Percentiles rank a stretch among this genome's conserved stretches.
These are phyloP conservation scores for Arthroderma uncinatum DNA, from an alignment of 2,329 filamentous ascomycete genomes.

Conservation along the genomic window DNA sequence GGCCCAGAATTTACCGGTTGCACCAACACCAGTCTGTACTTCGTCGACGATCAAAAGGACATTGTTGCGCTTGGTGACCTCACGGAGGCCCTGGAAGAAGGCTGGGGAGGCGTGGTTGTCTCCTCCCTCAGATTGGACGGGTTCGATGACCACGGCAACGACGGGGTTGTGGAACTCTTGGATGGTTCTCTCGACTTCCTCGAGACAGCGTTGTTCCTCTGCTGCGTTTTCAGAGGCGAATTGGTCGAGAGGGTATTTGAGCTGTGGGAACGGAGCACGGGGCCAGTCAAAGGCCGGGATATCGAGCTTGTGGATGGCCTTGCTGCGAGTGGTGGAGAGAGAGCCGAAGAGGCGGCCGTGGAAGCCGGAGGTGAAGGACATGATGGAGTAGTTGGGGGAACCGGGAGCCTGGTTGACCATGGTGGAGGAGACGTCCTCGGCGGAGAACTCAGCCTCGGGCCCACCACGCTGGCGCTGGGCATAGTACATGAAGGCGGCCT, in stretches of 20 bases:
- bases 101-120: conserved; percentile 84
- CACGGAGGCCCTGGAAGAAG: conserved; percentile 78
- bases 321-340: conserved; percentile 79
- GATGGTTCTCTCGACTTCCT: conserved; percentile 73
- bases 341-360: conserved; percentile 83
- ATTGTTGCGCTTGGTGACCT: conserved; percentile 54
- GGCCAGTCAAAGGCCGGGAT: conserved; percentile 95
- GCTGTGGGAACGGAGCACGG: conserved; percentile 69
- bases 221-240: conserved; percentile 69
- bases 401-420: conserved; percentile 78
- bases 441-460: conserved; percentile 62
- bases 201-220: conserved; percentile 69
- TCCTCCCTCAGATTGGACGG: conserved; percentile 85
- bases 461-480: conserved; percentile 72
- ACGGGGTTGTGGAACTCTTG: conserved; percentile 67
- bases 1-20: conserved; percentile 91
- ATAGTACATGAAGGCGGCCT: conserved; percentile 90
- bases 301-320: conserved; percentile 89
- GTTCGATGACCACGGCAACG: conserved; percentile 74
- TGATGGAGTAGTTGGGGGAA: conserved; percentile 66
- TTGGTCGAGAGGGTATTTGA: conserved; percentile 78
- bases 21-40: conserved; percentile 85
- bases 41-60: conserved; percentile 86
- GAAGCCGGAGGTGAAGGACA: conserved; percentile 81
- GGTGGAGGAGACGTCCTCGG: conserved; percentile 58